Base-by-base conservation (phyloP, 169 alveolate species). In the Pseudocohnilembus persalinus region DNA sequence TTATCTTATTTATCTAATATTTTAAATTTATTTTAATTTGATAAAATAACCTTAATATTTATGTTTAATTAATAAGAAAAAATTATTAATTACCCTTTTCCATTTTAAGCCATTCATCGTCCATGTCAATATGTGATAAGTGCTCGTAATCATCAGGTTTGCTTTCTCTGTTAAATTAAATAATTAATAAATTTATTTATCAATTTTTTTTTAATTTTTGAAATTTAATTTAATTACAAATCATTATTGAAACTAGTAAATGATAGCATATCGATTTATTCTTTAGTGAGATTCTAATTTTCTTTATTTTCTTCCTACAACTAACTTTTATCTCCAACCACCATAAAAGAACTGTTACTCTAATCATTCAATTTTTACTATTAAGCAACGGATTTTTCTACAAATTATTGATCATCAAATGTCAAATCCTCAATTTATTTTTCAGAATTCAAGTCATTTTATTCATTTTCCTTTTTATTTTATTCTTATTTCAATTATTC, bases 51-150 rank as follows among this genome's bases (percentile, higher is more conserved):
- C n/a, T n/a, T n/a, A n/a, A n/a, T n/a, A n/a, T n/a, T n/a, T n/a
- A n/a, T n/a, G n/a, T n/a, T n/a, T n/a, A n/a, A n/a, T n/a, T n/a
- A n/a, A n/a, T n/a, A n/a, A n/a, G n/a, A n/a, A n/a, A n/a, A n/a
- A n/a, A n/a, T n/a, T n/a, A n/a, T n/a, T n/a, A n/a, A n/a, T n/a
- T n/a, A n/a, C 83, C 87, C 26, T 74, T 88, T 29, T 82, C 87
- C 28, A 73, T 35, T 87, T 85, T 78, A 15, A 94, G 87, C 93
- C 93, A 94, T 65, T 93, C 95, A 83, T 92, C 95, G 0, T 88
- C 94, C 20, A 49, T 4, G 81, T 94, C 96, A 78, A 86, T 83
- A 80, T 89, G 81, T 26, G 93, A 85, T 26, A 94, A 83, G 83
- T 89, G 94, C 26, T 92, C 95, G 81, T 83, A 88, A 49, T 63